Conservation (phyloP, 2,329 filamentous ascomycete species). For the Aureobasidium sp. region DNA sequence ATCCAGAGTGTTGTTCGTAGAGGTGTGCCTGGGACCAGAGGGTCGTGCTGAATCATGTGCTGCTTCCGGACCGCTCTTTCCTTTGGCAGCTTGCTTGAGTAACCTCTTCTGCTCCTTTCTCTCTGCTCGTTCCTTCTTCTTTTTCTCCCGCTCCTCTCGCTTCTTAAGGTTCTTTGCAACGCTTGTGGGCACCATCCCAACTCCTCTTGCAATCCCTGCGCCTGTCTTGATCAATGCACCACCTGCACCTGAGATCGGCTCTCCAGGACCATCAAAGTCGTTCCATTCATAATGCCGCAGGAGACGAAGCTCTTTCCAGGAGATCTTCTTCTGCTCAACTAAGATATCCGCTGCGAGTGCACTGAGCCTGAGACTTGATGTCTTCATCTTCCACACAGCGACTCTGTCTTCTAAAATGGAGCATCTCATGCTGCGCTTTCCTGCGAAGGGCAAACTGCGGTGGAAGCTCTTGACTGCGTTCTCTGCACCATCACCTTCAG, state of each 20-base stretch:
- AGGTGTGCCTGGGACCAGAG: slow-evolving; percentile 15
- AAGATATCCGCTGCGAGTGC: slow-evolving; percentile 57
- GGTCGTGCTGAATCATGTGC: slow-evolving; percentile 5
- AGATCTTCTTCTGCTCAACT: slow-evolving; percentile 50
- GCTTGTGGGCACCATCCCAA: slow-evolving; percentile 55
- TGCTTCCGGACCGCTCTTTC: neutral
- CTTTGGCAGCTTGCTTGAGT: slow-evolving; percentile 12
- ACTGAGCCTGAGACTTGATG: slow-evolving; percentile 51
- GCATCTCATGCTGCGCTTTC: slow-evolving; percentile 48
- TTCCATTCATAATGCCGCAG: slow-evolving; percentile 65
- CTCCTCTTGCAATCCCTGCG: slow-evolving; percentile 51
- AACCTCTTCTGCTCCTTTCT: slow-evolving; percentile 20
- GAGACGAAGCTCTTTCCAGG: slow-evolving; percentile 55
- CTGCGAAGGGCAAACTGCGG: slow-evolving; percentile 44
- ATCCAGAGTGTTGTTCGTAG: slow-evolving; percentile 19
- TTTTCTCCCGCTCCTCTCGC: slow-evolving; percentile 43
- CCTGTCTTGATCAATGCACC: slow-evolving; percentile 52
- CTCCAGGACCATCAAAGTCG: slow-evolving; percentile 66
- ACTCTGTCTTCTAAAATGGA: slow-evolving; percentile 54
- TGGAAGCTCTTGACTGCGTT: slow-evolving; percentile 64
- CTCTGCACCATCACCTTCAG: slow-evolving; percentile 58
- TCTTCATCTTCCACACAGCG: slow-evolving; percentile 58
- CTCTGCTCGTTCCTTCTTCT: slow-evolving; percentile 31
- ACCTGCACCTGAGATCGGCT: slow-evolving; percentile 59
- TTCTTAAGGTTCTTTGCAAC: slow-evolving; percentile 50